Evolutionary conservation across 106 monocot species (phyloP), one percentile per base, ranked within the genome.

Genomic region (Platanthera zijinensis): DNA sequence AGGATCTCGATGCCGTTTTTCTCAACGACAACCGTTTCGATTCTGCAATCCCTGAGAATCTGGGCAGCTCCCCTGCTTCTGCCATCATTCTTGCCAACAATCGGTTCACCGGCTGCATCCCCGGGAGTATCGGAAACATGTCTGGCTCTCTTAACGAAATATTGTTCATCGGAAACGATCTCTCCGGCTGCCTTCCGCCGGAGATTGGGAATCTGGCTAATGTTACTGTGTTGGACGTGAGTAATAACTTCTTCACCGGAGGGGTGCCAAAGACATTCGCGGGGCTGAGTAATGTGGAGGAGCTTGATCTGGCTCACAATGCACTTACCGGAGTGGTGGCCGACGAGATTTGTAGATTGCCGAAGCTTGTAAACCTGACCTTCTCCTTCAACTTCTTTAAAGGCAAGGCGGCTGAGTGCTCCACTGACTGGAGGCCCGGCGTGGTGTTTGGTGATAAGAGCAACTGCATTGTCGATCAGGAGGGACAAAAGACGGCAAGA

Each of bases 31-130:
- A 86, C 75, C 28, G 86, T 51, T 83, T 86, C 71, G 17, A 32
- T 32, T 80, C 69, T 51, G 57, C 69, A 19, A 54, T 86, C 12
- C 86, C 86, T 25, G 83, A 83, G 10, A 86, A 86, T 63, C 25
- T 86, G 17, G 86, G 86, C 50, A 86, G 80, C 83, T 86, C 83
- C 11, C 80, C 86, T 11, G 86, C 75, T 32, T 86, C 86, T 28
- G 83, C 83, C 46, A 69, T 89, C 62, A 81, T 89, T 10, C 78
- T 89, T 11, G 88, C 88, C 6, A 81, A 85, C 78, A 89, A 89
- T 76, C 51, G 15, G 8, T 83, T 89, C 78, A 48, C 68, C 8
- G 88, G 88, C 48, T 89, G 88, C 85, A 32, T 89, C 13, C 88
- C 88, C 9, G 62, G 78, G 5, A 85, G 83, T 78, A 18, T 89